A percentile compares a stretch with the other conserved stretches of the same genome.
Conservation (phyloP, 352 stramenopile species). For the Globisporangium cederbergense region DNA sequence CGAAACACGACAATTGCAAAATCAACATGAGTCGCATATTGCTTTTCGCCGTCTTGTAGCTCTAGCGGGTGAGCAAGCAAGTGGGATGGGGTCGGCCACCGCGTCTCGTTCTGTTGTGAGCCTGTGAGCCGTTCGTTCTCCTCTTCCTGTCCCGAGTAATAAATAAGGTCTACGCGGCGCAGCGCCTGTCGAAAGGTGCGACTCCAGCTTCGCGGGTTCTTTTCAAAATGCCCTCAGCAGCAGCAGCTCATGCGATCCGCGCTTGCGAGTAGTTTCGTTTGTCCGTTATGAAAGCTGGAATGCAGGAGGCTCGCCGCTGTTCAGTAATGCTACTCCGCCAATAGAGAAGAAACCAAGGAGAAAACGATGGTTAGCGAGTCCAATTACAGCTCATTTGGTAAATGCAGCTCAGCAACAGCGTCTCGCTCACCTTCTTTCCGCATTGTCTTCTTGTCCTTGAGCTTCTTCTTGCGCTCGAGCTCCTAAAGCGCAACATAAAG, state of each 20-base stretch:
- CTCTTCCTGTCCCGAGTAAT: background rate
- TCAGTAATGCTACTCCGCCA: conserved; percentile 1
- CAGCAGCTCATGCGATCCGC: background rate
- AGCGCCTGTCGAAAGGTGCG: no score
- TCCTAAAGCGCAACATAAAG: conserved; percentile 31
- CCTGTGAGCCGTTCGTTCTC: background rate
- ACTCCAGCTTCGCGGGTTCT: no score
- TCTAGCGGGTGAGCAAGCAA: background rate
- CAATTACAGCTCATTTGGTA: no score
- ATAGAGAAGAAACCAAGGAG: background rate
- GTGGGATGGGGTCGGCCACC: background rate
- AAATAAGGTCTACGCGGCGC: conserved; percentile 6
- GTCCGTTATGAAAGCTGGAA: conserved; percentile 8
- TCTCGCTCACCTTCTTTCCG: conserved; percentile 43
- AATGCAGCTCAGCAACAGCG: background rate
- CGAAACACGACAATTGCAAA: background rate
- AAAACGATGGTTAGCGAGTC: no score
- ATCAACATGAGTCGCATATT: background rate
- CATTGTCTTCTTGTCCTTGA: conserved; percentile 70
- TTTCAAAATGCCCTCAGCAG: background rate
- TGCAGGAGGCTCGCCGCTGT: conserved; percentile 3
- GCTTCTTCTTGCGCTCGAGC: conserved; percentile 62
- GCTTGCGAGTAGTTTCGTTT: background rate
- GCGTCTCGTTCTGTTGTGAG: background rate
- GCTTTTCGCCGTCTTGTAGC: background rate